Conservation (phyloP, 2,329 filamentous ascomycete species). For the Penicillium rolfsii region DNA sequence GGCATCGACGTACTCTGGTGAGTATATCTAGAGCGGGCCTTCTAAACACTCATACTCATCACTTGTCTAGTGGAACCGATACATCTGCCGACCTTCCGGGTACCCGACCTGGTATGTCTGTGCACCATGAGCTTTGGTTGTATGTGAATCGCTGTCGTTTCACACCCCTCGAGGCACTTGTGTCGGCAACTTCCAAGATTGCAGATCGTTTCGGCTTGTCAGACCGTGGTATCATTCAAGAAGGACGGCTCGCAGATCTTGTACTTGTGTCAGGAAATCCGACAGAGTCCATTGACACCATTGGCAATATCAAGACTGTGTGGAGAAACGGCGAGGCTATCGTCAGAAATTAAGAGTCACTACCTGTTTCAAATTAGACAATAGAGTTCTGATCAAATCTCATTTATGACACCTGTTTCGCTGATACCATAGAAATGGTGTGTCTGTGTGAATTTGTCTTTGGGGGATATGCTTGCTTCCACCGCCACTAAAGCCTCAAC, state of each 20-base stretch:
- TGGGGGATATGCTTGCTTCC: neutral
- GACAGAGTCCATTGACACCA: slow-evolving; percentile 11
- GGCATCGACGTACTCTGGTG: slow-evolving; percentile 19
- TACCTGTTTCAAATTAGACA: neutral
- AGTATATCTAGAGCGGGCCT: neutral
- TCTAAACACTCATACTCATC: neutral
- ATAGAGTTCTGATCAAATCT: no score
- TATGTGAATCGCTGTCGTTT: slow-evolving; percentile 16
- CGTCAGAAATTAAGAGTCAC: neutral
- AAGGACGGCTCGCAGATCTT: slow-evolving; percentile 14
- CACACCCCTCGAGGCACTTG: slow-evolving; percentile 15
- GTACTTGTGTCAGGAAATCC: slow-evolving; percentile 10
- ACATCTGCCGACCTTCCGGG: slow-evolving; percentile 9
- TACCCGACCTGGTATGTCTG: slow-evolving; percentile 12
- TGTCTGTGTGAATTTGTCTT: no score
- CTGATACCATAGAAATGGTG: neutral
- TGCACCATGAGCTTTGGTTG: slow-evolving; percentile 17
- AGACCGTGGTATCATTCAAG: slow-evolving; percentile 11
- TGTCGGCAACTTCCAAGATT: slow-evolving; percentile 14
- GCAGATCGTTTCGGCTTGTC: slow-evolving; percentile 8
- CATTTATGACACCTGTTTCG: no score
- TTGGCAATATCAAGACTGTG: slow-evolving; percentile 9
- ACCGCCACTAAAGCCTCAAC: no score
- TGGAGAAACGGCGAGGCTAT: slow-evolving; percentile 17
- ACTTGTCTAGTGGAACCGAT: slow-evolving; percentile 14